Evolutionary conservation across 2,329 filamentous ascomycete species (phyloP).

Genomic region (Hymenoscyphus fraxineus): DNA sequence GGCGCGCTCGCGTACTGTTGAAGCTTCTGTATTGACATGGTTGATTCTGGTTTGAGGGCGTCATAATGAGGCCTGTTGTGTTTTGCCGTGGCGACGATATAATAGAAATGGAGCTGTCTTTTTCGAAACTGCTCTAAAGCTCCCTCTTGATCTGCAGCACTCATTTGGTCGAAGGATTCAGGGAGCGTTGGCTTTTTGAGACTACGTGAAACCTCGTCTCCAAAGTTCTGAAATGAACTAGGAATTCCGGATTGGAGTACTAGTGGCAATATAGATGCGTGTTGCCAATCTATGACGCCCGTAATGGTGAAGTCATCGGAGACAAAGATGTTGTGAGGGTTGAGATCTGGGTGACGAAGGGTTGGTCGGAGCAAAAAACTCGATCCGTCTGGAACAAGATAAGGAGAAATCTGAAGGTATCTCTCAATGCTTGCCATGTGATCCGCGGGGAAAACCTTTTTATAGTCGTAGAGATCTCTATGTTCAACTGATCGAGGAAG

Average conservation of each 20-base stretch:
- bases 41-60: conserved; percentile 26
- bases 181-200: conserved; percentile 27
- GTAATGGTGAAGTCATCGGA: conserved; percentile 33
- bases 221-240: conserved; percentile 39
- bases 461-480: conserved; percentile 4
- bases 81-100: conserved; percentile 30
- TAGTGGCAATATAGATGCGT: conserved; percentile 37
- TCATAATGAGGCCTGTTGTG: conserved; percentile 30
- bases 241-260: conserved; percentile 39
- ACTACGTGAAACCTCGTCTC: conserved; percentile 27
- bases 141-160: conserved; percentile 18
- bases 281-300: conserved; percentile 42
- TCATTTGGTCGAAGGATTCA: conserved; percentile 21
- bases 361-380: conserved; percentile 9
- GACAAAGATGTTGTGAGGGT: conserved; percentile 33
- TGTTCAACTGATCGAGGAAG: conserved; percentile 8
- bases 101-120: conserved; percentile 34
- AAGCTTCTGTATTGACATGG: conserved; percentile 27
- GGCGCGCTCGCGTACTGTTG: conserved; percentile 28
- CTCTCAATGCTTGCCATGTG: conserved; percentile 11
- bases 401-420: conserved; percentile 11
- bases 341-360: conserved; percentile 18
- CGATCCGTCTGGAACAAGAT: conserved; percentile 5
- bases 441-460: conserved; percentile 10
- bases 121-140: conserved; percentile 30